Evolutionary conservation across 352 stramenopile species (phyloP).

Genomic region (Phytophthora rubi): DNA sequence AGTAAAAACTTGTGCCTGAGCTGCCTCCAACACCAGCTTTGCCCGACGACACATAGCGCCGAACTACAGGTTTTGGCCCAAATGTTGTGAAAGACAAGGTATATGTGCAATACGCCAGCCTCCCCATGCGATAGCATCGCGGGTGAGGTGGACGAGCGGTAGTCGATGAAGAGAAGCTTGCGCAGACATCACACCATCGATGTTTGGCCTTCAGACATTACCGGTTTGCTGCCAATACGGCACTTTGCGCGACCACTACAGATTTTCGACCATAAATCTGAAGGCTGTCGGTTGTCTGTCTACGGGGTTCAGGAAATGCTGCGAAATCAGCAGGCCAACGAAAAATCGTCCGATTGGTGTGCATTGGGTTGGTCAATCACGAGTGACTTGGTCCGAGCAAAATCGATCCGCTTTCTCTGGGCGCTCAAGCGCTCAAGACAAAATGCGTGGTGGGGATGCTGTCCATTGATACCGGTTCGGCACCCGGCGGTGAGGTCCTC

Average conservation of each 20-base stretch:
- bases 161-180: too few relatives aligned
- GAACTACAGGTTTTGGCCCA: neutral
- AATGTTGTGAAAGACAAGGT: too few relatives aligned
- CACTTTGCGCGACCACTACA: too few relatives aligned
- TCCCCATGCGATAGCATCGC: neutral
- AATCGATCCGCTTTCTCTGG: neutral
- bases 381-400: neutral
- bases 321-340: neutral
- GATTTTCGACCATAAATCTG: too few relatives aligned
- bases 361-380: neutral
- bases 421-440: neutral
- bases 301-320: too few relatives aligned
- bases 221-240: too few relatives aligned
- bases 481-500: slow-evolving; percentile 1
- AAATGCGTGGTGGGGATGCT: slow-evolving; percentile 18
- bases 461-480: neutral
- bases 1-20: neutral
- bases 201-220: too few relatives aligned
- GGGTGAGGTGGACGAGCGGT: too few relatives aligned
- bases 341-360: neutral
- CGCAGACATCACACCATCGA: too few relatives aligned
- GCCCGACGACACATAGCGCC: too few relatives aligned
- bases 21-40: neutral
- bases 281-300: too few relatives aligned
- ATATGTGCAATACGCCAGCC: neutral